phyloP scores from a whole-genome alignment of 2,329 filamentous ascomycete genomes.

The Diplodia intermedia region DNA sequence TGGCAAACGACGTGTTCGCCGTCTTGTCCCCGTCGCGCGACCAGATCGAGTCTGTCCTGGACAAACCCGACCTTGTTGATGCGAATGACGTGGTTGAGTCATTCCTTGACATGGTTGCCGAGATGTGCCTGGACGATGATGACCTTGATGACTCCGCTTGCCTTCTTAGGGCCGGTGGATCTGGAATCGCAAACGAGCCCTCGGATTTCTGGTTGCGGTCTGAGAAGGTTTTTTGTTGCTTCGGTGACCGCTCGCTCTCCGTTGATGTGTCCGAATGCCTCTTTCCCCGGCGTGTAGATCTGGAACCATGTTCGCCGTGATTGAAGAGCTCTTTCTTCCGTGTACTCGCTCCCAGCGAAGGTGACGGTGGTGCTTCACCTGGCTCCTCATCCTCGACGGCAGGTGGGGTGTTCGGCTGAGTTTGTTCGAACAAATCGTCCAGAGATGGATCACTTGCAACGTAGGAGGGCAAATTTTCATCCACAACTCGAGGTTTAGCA shows the following conservation, averaged over 20 bases:
- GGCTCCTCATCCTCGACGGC: not conserved
- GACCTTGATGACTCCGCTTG: not conserved
- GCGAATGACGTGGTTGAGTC: not conserved
- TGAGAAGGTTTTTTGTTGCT: not conserved
- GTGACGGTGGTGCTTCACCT: not conserved
- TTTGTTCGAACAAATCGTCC: not conserved
- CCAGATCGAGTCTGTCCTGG: conserved; percentile 3
- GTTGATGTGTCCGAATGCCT: not conserved
- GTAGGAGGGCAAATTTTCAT: not conserved
- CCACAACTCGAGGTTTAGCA: not conserved
- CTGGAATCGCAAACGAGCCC: not conserved
- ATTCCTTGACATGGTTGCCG: not conserved
- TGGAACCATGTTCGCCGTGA: not conserved
- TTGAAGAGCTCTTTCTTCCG: not conserved
- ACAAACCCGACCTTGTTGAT: not conserved
- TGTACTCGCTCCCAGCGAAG: not conserved
- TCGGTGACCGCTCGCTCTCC: not conserved
- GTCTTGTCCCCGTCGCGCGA: conserved; percentile 1
- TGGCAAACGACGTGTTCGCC: conserved; percentile 21
- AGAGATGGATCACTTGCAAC: not conserved
- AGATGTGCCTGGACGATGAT: not conserved
- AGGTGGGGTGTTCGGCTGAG: conserved; percentile 1
- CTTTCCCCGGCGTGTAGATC: not conserved
- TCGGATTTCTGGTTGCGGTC: not conserved
- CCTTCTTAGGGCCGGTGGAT: not conserved